Evolutionary conservation across 2,329 filamentous ascomycete species (phyloP).

Genomic region (Parasarocladium wereldwijsianum): DNA sequence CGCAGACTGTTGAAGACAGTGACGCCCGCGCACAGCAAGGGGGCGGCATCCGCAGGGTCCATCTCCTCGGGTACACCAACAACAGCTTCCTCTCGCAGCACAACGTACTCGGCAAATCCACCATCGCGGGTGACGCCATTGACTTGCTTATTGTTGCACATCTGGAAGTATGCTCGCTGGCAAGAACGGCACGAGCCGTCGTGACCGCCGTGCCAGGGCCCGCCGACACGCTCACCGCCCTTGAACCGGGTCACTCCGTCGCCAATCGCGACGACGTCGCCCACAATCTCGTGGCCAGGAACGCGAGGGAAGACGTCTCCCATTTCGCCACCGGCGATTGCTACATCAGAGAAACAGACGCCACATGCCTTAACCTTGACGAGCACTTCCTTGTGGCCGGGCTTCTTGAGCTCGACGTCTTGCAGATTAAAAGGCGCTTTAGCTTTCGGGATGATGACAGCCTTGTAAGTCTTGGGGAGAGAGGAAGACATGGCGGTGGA

Average conservation of each 20-base stretch:
- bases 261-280: constrained; percentile 48
- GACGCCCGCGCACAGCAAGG: constrained; percentile 50
- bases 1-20: constrained; percentile 47
- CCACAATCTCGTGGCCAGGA: constrained; percentile 60
- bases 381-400: constrained; percentile 43
- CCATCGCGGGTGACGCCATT: constrained; percentile 55
- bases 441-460: constrained; percentile 41
- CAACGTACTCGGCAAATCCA: constrained; percentile 52
- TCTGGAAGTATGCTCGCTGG: constrained; percentile 48
- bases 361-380: constrained; percentile 60
- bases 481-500: too few relatives aligned
- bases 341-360: constrained; percentile 51
- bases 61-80: constrained; percentile 38
- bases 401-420: constrained; percentile 41
- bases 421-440: constrained; percentile 40
- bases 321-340: constrained; percentile 30
- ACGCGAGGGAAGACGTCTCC: constrained; percentile 44
- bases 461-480: constrained; percentile 53
- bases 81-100: constrained; percentile 44
- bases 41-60: constrained; percentile 38
- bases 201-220: constrained; percentile 34
- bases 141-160: constrained; percentile 45
- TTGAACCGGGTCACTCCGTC: constrained; percentile 41
- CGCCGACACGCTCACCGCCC: constrained; percentile 51
- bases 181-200: constrained; percentile 48